Evolutionary conservation across 352 stramenopile genomes (phyloP).

Genomic region (Globisporangium spiculum): DNA sequence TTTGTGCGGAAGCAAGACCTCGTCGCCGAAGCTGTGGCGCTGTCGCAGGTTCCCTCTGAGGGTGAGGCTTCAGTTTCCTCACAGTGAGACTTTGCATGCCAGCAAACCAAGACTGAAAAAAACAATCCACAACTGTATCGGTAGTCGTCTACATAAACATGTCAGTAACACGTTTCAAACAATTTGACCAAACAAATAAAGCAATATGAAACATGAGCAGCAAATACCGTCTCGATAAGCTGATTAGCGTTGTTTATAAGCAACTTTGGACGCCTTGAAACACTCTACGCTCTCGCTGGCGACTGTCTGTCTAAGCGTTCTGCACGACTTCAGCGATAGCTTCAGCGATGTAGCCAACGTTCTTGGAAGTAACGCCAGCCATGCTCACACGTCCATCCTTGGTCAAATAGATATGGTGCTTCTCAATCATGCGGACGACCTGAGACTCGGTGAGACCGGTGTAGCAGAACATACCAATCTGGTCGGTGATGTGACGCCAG

Average conservation of each 20-base stretch:
- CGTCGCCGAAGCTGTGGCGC: not conserved
- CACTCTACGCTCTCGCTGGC: not conserved
- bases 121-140: not conserved
- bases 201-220: not conserved
- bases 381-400: conserved; percentile 98
- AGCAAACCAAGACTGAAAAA: not conserved
- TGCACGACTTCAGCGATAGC: conserved; percentile 93
- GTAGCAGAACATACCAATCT: conserved; percentile 99
- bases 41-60: not conserved
- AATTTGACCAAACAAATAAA: not conserved
- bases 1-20: conserved; percentile 45
- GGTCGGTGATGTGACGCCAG: conserved; percentile 98
- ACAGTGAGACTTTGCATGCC: not conserved
- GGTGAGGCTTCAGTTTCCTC: too few species aligned
- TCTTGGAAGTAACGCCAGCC: conserved; percentile 95
- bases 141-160: not conserved
- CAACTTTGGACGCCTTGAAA: conserved; percentile 1
- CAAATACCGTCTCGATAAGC: conserved; percentile 6
- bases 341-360: conserved; percentile 96
- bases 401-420: conserved; percentile 98
- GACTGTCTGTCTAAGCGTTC: conserved; percentile 62
- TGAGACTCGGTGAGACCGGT: conserved; percentile 95
- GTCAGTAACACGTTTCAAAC: not conserved
- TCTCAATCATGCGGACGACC: conserved; percentile 91
- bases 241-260: conserved; percentile 9